A percentile compares a stretch with the other conserved stretches of the same genome.
Conservation (phyloP, 1,284 basidiomycete genomes). For the Cerioporus squamosus region DNA sequence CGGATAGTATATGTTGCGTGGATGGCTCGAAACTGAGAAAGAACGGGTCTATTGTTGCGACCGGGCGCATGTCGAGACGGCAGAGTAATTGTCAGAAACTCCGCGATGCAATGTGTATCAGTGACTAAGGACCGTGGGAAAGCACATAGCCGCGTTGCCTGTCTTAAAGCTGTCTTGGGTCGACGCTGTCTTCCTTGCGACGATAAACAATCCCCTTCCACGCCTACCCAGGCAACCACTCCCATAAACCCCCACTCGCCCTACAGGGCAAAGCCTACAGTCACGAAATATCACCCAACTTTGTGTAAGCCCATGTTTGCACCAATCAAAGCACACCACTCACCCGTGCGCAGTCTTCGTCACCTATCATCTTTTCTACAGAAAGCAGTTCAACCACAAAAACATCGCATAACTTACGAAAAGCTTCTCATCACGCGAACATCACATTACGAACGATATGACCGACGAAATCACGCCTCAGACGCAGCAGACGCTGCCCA, state of each 20-base stretch:
- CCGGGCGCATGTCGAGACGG: slow-evolving; percentile 5
- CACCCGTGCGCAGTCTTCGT: slow-evolving; percentile 27
- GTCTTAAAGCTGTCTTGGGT: slow-evolving; percentile 30
- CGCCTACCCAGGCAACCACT: slow-evolving; percentile 64
- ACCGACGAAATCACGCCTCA: slow-evolving; percentile 74
- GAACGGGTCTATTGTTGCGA: slow-evolving; percentile 10
- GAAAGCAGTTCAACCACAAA: slow-evolving; percentile 56
- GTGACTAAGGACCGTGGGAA: slow-evolving; percentile 33
- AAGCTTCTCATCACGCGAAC: slow-evolving; percentile 39
- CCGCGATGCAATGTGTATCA: slow-evolving; percentile 21
- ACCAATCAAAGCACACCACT: slow-evolving; percentile 17
- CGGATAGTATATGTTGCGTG: slow-evolving; percentile 8
- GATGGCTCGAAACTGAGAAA: background rate
- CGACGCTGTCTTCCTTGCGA: slow-evolving; percentile 38
- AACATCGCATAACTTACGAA: slow-evolving; percentile 52
- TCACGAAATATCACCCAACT: slow-evolving; percentile 50
- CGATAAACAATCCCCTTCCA: slow-evolving; percentile 53
- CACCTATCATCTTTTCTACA: slow-evolving; percentile 28
- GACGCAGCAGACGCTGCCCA: slow-evolving; percentile 43
- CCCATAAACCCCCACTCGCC: slow-evolving; percentile 75
- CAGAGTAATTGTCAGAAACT: slow-evolving; percentile 10
- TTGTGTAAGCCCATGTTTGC: slow-evolving; percentile 43
- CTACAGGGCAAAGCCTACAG: slow-evolving; percentile 81
- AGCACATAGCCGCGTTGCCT: slow-evolving; percentile 25
- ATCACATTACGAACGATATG: slow-evolving; percentile 79